Evolutionary conservation across 352 stramenopile species (phyloP).

Genomic region (Plasmopara muralis): DNA sequence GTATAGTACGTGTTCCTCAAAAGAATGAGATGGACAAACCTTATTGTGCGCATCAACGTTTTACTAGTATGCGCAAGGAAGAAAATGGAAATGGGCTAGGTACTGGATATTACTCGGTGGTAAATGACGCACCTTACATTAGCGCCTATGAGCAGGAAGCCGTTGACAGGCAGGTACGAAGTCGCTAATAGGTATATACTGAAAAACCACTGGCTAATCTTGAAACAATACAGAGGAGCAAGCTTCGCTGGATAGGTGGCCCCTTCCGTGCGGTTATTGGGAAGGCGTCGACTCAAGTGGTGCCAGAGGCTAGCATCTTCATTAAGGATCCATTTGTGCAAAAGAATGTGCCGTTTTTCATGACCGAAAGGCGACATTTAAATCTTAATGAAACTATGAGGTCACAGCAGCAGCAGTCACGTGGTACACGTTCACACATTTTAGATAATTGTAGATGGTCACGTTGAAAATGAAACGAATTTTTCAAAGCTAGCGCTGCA

Average conservation of each 20-base stretch:
- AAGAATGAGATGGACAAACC: slow-evolving; percentile 60
- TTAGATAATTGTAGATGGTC: slow-evolving; percentile 4
- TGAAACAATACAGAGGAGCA: slow-evolving; percentile 30
- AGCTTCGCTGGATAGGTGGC: slow-evolving; percentile 64
- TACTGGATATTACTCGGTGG: slow-evolving; percentile 63
- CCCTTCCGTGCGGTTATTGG: slow-evolving; percentile 61
- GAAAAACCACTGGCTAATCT: neutral
- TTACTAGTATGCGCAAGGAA: slow-evolving; percentile 40
- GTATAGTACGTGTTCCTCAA: slow-evolving; percentile 49
- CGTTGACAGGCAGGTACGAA: slow-evolving; percentile 41
- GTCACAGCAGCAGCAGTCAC: too few species aligned
- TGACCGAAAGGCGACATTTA: slow-evolving; percentile 29
- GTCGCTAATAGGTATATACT: neutral
- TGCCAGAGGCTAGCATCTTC: slow-evolving; percentile 50
- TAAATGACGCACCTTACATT: slow-evolving; percentile 74
- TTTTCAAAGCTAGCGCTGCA: too few species aligned
- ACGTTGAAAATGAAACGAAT: slow-evolving; percentile 2
- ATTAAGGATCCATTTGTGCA: slow-evolving; percentile 41
- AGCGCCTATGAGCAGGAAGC: slow-evolving; percentile 42
- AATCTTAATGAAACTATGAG: too few species aligned
- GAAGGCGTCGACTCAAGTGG: slow-evolving; percentile 50
- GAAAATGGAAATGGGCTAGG: slow-evolving; percentile 13
- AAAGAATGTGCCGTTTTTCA: slow-evolving; percentile 45
- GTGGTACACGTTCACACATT: slow-evolving; percentile 25
- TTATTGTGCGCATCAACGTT: slow-evolving; percentile 60